Base-by-base conservation (phyloP, 805 yeast genomes). In the Lipomyces sp. region DNA sequence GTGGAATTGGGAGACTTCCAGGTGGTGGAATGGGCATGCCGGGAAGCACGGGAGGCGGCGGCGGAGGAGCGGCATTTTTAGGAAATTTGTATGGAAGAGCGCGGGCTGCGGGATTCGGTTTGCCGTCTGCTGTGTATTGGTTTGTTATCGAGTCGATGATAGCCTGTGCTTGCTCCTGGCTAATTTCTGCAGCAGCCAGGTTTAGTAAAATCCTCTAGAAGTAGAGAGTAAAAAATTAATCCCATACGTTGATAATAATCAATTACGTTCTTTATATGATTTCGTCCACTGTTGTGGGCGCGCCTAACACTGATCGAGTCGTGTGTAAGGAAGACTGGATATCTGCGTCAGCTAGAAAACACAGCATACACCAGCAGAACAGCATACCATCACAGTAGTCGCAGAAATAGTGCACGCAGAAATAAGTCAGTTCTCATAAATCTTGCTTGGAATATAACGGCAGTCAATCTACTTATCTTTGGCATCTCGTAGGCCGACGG, bases 301-400 rank as follows among this genome's bases (percentile, higher is more conserved):
- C 84, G 83, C 21, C 95, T 70, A 47, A 88, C 96, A 69, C 93
- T 84, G 61, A 80, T 72, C n/a, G 93, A 84, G 67, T 87, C 95
- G 65, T 88, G 96, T 1, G 96, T 88, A 51, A 89, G 70, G 61
- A 84, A 83, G 18, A 88, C 76, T 69, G 51, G 16, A 22, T 22
- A 32, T 13, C 19, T 8, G 28, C n/a, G 31, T 5, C 18, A 26
- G 43, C 21, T 23, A 19, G n/a, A 13, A n/a, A 26, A 6, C 5
- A 16, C 32, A 7, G 28, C 13, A 18, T 11, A 37, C 23, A 11
- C 2, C n/a, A n/a, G n/a, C n/a, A n/a, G n/a, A n/a, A n/a, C 39
- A 18, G 61, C 73, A 39, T 54, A 69, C 74, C 80, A 63, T 81
- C 81, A 65, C 96, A 88, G 65, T 87, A 88, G 60, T 84, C 93